These are phyloP conservation scores for Penicillium angulare DNA, from an alignment of 495 filamentous ascomycete genomes.

Conservation along the genomic window DNA sequence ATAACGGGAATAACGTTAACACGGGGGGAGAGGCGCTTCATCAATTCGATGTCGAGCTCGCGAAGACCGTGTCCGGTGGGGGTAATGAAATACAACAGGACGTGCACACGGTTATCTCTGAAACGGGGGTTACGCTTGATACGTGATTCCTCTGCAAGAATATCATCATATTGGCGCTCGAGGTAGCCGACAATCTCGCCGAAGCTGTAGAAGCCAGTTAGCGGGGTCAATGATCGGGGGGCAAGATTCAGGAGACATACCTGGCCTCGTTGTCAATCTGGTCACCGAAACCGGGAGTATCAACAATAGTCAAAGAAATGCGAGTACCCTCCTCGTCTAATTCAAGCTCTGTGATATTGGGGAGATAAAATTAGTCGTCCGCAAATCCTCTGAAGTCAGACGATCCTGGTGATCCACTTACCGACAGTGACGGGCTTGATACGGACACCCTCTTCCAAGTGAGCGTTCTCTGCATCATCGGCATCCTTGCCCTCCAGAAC, in stretches of 20 bases:
- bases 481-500: slow-evolving; percentile 85
- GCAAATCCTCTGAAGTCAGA: neutral
- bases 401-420: slow-evolving; percentile 45
- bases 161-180: slow-evolving; percentile 98
- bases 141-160: slow-evolving; percentile 96
- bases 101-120: slow-evolving; percentile 97
- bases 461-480: slow-evolving; percentile 83
- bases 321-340: slow-evolving; percentile 97
- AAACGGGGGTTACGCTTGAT: slow-evolving; percentile 99
- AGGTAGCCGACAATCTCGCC: slow-evolving; percentile 96
- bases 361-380: neutral
- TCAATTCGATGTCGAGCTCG: slow-evolving; percentile 97
- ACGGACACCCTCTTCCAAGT: slow-evolving; percentile 92
- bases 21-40: slow-evolving; percentile 97
- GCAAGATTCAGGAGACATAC: slow-evolving; percentile 48
- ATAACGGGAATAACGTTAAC: slow-evolving; percentile 99
- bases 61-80: slow-evolving; percentile 97
- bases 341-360: slow-evolving; percentile 68
- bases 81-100: slow-evolving; percentile 98
- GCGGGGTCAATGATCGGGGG: slow-evolving; percentile 1
- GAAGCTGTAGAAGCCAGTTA: slow-evolving; percentile 61
- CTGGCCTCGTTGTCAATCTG: slow-evolving; percentile 99
- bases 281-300: slow-evolving; percentile 97
- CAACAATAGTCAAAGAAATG: slow-evolving; percentile 96
- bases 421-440: slow-evolving; percentile 99